Evolutionary conservation across 2,329 filamentous ascomycete species (phyloP).

Genomic region (Blumeriella jaapii): DNA sequence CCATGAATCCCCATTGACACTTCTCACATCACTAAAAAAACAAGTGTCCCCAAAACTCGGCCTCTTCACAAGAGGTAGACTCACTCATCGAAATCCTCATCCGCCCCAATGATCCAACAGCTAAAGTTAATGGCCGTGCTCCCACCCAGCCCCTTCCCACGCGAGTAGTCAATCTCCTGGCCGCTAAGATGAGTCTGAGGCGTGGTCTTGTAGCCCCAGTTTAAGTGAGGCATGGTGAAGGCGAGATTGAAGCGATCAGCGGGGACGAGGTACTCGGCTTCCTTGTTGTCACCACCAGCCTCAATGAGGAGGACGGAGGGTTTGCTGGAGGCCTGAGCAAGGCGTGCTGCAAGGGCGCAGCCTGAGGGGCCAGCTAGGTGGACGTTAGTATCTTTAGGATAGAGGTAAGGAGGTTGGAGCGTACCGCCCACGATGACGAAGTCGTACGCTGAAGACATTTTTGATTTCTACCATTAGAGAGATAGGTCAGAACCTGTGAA

Average conservation of each 20-base stretch:
- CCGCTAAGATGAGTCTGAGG: constrained; percentile 20
- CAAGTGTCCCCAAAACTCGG: too few species aligned
- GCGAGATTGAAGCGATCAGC: constrained; percentile 43
- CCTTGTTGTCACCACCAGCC: constrained; percentile 40
- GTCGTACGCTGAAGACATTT: constrained; percentile 8
- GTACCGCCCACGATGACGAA: constrained; percentile 20
- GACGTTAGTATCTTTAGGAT: neutral
- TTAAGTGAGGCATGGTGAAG: constrained; percentile 27
- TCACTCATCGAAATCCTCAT: constrained; percentile 51
- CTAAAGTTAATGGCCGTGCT: constrained; percentile 30
- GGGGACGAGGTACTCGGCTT: constrained; percentile 35
- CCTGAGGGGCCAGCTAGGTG: constrained; percentile 46
- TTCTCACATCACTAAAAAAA: too few species aligned
- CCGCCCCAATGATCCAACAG: constrained; percentile 41
- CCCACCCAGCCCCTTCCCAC: constrained; percentile 31
- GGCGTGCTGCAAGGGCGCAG: constrained; percentile 39
- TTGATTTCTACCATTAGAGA: neutral
- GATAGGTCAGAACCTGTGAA: too few species aligned
- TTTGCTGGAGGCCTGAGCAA: constrained; percentile 35
- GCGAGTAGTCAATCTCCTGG: constrained; percentile 23
- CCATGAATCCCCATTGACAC: too few species aligned
- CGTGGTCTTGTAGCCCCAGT: constrained; percentile 22
- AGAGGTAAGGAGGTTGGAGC: neutral
- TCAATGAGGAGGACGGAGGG: constrained; percentile 49
- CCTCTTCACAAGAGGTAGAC: constrained; percentile 24